phyloP scores from a whole-genome alignment of 805 yeast genomes.

The Zygoascus flipseniorum region DNA sequence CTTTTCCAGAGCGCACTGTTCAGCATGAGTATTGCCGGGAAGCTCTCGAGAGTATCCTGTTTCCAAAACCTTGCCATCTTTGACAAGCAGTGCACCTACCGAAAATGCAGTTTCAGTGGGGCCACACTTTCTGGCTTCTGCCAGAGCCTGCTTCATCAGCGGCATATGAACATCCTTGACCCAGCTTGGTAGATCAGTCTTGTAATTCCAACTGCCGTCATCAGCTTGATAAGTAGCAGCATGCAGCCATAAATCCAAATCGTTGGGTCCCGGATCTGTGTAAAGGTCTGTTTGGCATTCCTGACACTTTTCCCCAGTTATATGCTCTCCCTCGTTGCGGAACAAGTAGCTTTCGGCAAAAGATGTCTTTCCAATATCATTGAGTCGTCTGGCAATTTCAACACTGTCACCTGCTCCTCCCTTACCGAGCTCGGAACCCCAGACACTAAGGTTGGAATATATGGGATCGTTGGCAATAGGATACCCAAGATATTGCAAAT shows the following conservation, averaged over 20 bases:
- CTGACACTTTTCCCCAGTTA: slow-evolving; percentile 51
- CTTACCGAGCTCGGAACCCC: slow-evolving; percentile 74
- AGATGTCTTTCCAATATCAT: slow-evolving; percentile 60
- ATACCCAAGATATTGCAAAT: slow-evolving; percentile 76
- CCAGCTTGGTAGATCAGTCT: slow-evolving; percentile 77
- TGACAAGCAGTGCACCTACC: slow-evolving; percentile 84
- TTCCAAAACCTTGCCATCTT: slow-evolving; percentile 53
- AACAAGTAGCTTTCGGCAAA: slow-evolving; percentile 54
- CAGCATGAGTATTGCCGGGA: slow-evolving; percentile 96
- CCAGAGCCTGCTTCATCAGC: slow-evolving; percentile 69
- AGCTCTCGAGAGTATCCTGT: slow-evolving; percentile 87
- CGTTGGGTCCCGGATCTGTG: slow-evolving; percentile 84
- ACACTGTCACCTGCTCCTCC: slow-evolving; percentile 43
- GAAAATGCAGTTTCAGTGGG: slow-evolving; percentile 80
- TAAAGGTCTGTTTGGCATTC: slow-evolving; percentile 64
- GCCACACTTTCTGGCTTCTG: slow-evolving; percentile 71
- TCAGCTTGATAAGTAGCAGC: slow-evolving; percentile 61
- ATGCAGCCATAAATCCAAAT: slow-evolving; percentile 83
- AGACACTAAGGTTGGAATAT: slow-evolving; percentile 66
- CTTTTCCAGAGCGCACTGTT: slow-evolving; percentile 85
- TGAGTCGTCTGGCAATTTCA: slow-evolving; percentile 41
- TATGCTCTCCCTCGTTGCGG: slow-evolving; percentile 49
- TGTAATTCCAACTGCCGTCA: slow-evolving; percentile 52
- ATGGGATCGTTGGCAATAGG: slow-evolving; percentile 93
- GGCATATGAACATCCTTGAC: slow-evolving; percentile 50